Percentiles rank a stretch among this genome's conserved stretches.
Evolutionary conservation across 169 alveolate species (phyloP).

Genomic region (Plasmodium gonderi): DNA sequence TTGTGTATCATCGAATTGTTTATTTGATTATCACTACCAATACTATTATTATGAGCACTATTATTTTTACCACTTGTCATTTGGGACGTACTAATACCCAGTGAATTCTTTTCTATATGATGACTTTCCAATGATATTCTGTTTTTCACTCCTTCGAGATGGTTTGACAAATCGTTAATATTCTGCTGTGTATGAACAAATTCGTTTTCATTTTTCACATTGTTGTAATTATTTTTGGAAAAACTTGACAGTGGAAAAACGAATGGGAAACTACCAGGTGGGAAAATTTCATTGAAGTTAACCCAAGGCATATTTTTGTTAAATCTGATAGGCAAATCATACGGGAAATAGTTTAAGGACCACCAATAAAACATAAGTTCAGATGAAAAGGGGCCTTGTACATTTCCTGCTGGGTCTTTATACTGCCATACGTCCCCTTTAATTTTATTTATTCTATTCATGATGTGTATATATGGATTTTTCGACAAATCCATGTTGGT

Average conservation of each 20-base stretch:
- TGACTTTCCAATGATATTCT: not conserved
- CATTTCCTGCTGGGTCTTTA: slow-evolving; percentile 83
- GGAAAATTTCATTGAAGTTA: slow-evolving; percentile 81
- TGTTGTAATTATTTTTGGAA: slow-evolving; percentile 2
- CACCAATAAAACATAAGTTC: slow-evolving; percentile 86
- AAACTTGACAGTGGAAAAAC: slow-evolving; percentile 65
- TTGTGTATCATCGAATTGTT: too few species aligned
- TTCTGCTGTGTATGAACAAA: not conserved
- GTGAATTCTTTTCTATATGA: not conserved
- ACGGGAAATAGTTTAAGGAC: slow-evolving; percentile 81
- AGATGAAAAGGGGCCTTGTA: slow-evolving; percentile 86
- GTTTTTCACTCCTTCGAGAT: not conserved
- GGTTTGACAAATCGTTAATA: not conserved
- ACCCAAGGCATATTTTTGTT: slow-evolving; percentile 83
- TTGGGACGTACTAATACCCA: too few species aligned
- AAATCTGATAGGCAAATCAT: slow-evolving; percentile 80
- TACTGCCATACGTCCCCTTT: slow-evolving; percentile 82
- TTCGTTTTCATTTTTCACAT: not conserved
- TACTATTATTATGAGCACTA: too few species aligned
- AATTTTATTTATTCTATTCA: slow-evolving; percentile 44
- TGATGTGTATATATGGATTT: not conserved
- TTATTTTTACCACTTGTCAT: too few species aligned
- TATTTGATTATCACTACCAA: too few species aligned
- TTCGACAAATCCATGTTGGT: not conserved
- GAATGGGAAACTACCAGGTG: slow-evolving; percentile 78